Evolutionary conservation across 768 basidiomycete species (phyloP).

Genomic region (Lentinula boryana): DNA sequence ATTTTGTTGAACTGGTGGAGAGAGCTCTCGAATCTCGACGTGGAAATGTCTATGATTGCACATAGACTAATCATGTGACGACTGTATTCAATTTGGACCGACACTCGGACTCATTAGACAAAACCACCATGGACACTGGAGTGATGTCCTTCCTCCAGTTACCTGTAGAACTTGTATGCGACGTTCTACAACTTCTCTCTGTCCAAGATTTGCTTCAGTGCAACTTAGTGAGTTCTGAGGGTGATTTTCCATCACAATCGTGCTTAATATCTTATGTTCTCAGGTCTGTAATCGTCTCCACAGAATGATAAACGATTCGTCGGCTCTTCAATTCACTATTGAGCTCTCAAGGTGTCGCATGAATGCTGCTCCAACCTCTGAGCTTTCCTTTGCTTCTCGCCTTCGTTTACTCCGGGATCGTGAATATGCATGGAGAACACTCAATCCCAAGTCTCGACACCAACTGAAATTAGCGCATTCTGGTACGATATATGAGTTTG

Average conservation of each 20-base stretch:
- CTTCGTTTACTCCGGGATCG: constrained; percentile 33
- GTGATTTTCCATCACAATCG: not conserved
- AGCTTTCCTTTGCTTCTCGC: constrained; percentile 31
- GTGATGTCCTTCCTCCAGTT: not conserved
- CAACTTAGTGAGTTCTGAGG: constrained; percentile 19
- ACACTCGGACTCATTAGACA: not conserved
- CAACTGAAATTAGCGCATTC: constrained; percentile 34
- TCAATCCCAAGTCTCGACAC: constrained; percentile 31
- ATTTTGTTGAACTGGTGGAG: not conserved
- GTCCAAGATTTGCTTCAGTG: constrained; percentile 29
- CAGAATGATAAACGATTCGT: constrained; percentile 33
- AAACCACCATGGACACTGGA: not conserved
- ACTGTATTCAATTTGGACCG: not conserved
- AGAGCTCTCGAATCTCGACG: not conserved
- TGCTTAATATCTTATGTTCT: not conserved
- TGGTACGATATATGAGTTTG: constrained; percentile 46
- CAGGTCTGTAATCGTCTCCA: constrained; percentile 36
- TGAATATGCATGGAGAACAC: constrained; percentile 42
- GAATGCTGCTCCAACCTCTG: constrained; percentile 26
- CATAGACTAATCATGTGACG: not conserved
- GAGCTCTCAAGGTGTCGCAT: constrained; percentile 43
- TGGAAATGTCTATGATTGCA: not conserved
- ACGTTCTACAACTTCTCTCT: constrained; percentile 27
- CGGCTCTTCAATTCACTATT: constrained; percentile 41
- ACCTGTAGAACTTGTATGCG: constrained; percentile 33